Evolutionary conservation across 164 flowering plant species (phyloP), one percentile per base, ranked within the genome.

Genomic region (Akebia trifoliata): DNA sequence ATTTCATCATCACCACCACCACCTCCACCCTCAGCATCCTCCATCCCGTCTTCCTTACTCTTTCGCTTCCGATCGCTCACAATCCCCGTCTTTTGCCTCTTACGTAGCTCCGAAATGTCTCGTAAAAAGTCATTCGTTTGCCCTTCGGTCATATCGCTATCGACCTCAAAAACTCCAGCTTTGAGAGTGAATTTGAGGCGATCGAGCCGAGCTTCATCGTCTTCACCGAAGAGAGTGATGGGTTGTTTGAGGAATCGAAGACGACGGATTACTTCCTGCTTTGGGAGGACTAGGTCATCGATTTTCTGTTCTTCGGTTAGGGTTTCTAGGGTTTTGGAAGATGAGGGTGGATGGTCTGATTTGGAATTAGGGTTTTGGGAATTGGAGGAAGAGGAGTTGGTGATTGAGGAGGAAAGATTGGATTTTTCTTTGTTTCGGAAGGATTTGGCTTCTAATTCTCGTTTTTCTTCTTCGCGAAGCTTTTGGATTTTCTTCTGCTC

Each of bases 121-220:
- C 99, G 72, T 25, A 94, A 66, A 51, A 94, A 94, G 56, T 94
- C 97, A 51, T 94, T 94, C 0, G 99, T 90, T 67, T 94, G 99
- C 11, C 99, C 99, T 50, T 94, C 99, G 0, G 90, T 90, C 91
- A 94, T 83, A 56, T 94, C 99, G 51, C 82, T 82, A 38, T 94
- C 99, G 4, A 90, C 84, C 76, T 94, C 99, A 56, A 94, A 84
- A 22, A 64, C 31, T 4, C 99, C 99, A 0, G 95, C 69, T 50
- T 88, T 88, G 35, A 94, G 60, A 29, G 81, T 81, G 39, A 67
- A 61, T 65, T 85, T 94, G 30, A 90, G 59, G 28, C 99, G 75
- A 20, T 86, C 95, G 9, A 94, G 85, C 50, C 99, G 69, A 20
- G 90, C 79, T 0, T 62, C 77, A 45, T 94, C 99, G 39, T 90